Evolutionary conservation across 2,329 filamentous ascomycete species (phyloP).

Genomic region (Fusarium sambucinum): DNA sequence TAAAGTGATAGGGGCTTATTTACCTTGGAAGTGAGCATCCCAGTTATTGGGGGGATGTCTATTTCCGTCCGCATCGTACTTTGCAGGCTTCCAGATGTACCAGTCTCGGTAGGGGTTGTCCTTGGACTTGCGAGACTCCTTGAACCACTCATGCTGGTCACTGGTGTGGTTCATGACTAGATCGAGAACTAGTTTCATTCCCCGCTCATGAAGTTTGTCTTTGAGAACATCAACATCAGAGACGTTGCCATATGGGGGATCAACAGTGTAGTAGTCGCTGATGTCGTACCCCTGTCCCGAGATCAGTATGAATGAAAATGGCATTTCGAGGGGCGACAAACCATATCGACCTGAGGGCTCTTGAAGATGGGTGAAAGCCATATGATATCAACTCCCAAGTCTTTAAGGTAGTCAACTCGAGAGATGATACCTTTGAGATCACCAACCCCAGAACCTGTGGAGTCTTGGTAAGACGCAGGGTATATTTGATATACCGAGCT

Average conservation of each 20-base stretch:
- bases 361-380: constrained; percentile 65
- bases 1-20: background rate
- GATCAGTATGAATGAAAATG: constrained; percentile 1
- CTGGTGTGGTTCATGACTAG: constrained; percentile 80
- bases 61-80: constrained; percentile 67
- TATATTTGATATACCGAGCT: constrained; percentile 72
- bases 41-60: constrained; percentile 72
- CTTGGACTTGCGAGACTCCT: constrained; percentile 65
- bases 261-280: constrained; percentile 74
- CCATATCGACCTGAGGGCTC: constrained; percentile 74
- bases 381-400: constrained; percentile 69
- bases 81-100: constrained; percentile 75
- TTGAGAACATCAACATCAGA: constrained; percentile 74
- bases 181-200: constrained; percentile 78
- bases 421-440: constrained; percentile 70
- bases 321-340: constrained; percentile 33
- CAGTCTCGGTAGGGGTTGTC: constrained; percentile 68
- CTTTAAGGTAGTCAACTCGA: constrained; percentile 66
- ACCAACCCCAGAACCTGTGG: constrained; percentile 66
- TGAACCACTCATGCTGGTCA: constrained; percentile 69
- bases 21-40: constrained; percentile 57
- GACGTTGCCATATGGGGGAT: constrained; percentile 75
- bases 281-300: constrained; percentile 74
- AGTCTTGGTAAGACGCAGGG: constrained; percentile 71
- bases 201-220: constrained; percentile 68